These are phyloP conservation scores for Daedaleopsis nitida DNA, from an alignment of 768 basidiomycete genomes.

Conservation along the genomic window DNA sequence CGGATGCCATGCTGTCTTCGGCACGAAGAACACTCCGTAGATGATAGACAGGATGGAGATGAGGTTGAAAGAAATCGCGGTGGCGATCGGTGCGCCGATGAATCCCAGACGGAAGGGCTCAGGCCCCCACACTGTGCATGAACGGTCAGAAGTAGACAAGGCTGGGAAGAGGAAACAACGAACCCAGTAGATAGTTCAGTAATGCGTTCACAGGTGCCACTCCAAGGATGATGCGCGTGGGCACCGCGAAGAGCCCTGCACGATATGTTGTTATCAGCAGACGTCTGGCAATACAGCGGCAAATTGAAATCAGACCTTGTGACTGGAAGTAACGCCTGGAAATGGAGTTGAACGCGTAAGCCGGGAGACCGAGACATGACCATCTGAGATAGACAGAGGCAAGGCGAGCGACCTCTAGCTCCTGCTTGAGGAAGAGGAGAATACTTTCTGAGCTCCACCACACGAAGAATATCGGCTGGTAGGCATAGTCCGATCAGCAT, in stretches of 20 bases:
- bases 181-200: constrained; percentile 85
- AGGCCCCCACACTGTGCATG: constrained; percentile 76
- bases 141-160: neutral
- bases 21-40: constrained; percentile 67
- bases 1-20: constrained; percentile 81
- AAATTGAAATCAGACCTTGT: constrained; percentile 49
- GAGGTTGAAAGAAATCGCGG: constrained; percentile 88
- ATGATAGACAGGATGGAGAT: constrained; percentile 61
- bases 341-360: constrained; percentile 60
- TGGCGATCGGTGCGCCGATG: constrained; percentile 90
- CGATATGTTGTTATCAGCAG: neutral
- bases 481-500: too few species aligned
- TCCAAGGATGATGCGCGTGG: constrained; percentile 79
- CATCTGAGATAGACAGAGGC: constrained; percentile 79
- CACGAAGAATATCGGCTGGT: constrained; percentile 56
- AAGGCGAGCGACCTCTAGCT: constrained; percentile 78
- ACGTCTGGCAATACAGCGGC: neutral
- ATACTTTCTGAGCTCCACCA: constrained; percentile 87
- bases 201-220: constrained; percentile 86
- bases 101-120: constrained; percentile 79
- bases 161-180: constrained; percentile 7
- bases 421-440: constrained; percentile 74
- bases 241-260: constrained; percentile 76
- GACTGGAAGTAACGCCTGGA: constrained; percentile 80
- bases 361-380: constrained; percentile 78